Conservation (phyloP, 768 basidiomycete species). For the Pisolithus marmoratus region DNA sequence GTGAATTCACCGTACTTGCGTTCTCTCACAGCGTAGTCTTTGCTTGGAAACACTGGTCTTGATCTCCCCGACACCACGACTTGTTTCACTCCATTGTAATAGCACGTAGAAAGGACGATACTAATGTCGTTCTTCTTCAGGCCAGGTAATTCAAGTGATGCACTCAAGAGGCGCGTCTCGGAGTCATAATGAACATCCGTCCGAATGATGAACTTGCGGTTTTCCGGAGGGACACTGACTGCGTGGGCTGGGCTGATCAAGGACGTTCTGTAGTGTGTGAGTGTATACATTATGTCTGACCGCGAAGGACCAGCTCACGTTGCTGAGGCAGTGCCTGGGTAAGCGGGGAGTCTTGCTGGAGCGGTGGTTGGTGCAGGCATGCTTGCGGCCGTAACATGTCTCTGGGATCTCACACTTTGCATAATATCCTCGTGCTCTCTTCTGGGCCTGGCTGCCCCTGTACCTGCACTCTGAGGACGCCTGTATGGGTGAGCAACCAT, state of each 20-base stretch:
- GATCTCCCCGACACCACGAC: slow-evolving; percentile 49
- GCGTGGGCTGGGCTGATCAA: slow-evolving; percentile 23
- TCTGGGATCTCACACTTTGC: slow-evolving; percentile 24
- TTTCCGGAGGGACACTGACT: slow-evolving; percentile 2
- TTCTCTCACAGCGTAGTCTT: slow-evolving; percentile 46
- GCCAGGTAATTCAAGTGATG: slow-evolving; percentile 67
- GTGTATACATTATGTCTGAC: slow-evolving; percentile 9
- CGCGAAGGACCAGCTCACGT: slow-evolving; percentile 4
- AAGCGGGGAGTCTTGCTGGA: slow-evolving; percentile 1
- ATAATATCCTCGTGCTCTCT: slow-evolving; percentile 23
- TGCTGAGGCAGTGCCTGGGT: slow-evolving; percentile 3
- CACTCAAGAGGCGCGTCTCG: slow-evolving; percentile 45
- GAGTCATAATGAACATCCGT: slow-evolving; percentile 56
- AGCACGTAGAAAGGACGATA: slow-evolving; percentile 54
- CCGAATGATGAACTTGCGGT: slow-evolving; percentile 42
- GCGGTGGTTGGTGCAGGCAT: slow-evolving; percentile 9
- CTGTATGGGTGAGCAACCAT: slow-evolving; percentile 23
- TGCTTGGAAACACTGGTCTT: slow-evolving; percentile 36
- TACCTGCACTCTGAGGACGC: slow-evolving; percentile 24
- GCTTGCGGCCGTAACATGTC: slow-evolving; percentile 12
- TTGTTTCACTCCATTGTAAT: slow-evolving; percentile 57
- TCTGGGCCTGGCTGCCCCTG: slow-evolving; percentile 18
- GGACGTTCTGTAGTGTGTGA: slow-evolving; percentile 13
- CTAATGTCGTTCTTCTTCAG: slow-evolving; percentile 51
- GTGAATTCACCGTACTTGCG: slow-evolving; percentile 47